Conservation (phyloP, 202 grass and related monocot species). For the Setaria viridis region DNA sequence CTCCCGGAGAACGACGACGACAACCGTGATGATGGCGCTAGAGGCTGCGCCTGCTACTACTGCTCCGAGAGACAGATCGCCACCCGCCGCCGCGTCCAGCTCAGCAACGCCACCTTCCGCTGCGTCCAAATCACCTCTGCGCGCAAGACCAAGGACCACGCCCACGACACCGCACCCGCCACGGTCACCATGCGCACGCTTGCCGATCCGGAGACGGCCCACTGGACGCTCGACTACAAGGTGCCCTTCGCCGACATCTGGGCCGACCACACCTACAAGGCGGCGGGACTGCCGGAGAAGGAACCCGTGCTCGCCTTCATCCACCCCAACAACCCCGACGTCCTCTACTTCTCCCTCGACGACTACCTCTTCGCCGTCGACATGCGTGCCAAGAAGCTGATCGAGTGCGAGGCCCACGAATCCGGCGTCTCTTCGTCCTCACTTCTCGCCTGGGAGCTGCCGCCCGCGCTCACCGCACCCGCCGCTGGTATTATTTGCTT, state of each 20-base stretch:
- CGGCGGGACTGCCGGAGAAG: conserved; percentile 24
- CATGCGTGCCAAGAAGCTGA: not conserved
- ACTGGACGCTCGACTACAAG: conserved; percentile 21
- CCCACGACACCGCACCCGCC: not conserved
- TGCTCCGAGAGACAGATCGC: conserved; percentile 25
- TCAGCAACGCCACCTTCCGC: conserved; percentile 21
- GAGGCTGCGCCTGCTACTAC: not conserved
- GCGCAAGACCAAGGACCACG: no score
- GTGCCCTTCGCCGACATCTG: conserved; percentile 33
- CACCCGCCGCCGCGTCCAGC: conserved; percentile 27
- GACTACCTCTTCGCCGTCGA: conserved; percentile 14
- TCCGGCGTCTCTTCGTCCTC: not conserved
- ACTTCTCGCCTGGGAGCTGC: conserved; percentile 17
- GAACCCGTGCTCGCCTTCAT: not conserved
- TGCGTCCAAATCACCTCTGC: not conserved
- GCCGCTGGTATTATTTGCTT: no score
- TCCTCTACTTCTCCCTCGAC: conserved; percentile 2
- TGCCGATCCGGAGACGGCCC: not conserved
- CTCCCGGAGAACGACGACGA: conserved; percentile 1
- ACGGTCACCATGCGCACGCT: not conserved
- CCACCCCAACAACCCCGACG: not conserved
- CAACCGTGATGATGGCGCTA: no score
- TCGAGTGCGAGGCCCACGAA: not conserved
- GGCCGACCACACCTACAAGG: conserved; percentile 29
- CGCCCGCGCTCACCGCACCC: not conserved